A percentile compares a stretch with the other conserved stretches of the same genome.
phyloP scores from a whole-genome alignment of 2,329 filamentous ascomycete genomes.

The Cladobotryum mycophilum region DNA sequence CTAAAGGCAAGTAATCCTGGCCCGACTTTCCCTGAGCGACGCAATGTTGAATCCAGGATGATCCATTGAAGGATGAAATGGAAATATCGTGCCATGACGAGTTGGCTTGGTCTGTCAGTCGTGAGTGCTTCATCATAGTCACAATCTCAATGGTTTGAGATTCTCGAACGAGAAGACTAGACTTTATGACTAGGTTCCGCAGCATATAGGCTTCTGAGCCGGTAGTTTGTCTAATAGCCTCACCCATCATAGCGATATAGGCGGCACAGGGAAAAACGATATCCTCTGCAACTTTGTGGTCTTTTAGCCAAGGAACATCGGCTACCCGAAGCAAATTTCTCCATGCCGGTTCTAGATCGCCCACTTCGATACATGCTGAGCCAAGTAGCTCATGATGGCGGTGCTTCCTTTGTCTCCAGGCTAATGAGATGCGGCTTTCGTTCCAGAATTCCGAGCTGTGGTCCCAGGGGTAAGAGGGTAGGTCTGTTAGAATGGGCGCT shows the following conservation, averaged over 20 bases:
- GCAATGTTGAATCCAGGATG: slow-evolving; percentile 9
- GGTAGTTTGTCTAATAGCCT: slow-evolving; percentile 22
- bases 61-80: slow-evolving; percentile 11
- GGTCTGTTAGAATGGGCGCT: slow-evolving; percentile 13
- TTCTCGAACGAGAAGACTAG: slow-evolving; percentile 9
- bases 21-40: slow-evolving; percentile 8
- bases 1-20: background rate
- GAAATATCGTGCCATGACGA: slow-evolving; percentile 14
- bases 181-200: slow-evolving; percentile 10
- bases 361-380: slow-evolving; percentile 2
- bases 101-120: slow-evolving; percentile 8
- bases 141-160: slow-evolving; percentile 11
- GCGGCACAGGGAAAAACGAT: slow-evolving; percentile 33
- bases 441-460: slow-evolving; percentile 28
- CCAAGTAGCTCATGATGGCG: slow-evolving; percentile 33
- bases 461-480: slow-evolving; percentile 36
- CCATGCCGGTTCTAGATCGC: slow-evolving; percentile 15
- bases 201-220: slow-evolving; percentile 4
- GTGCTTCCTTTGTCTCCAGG: slow-evolving; percentile 26
- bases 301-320: slow-evolving; percentile 28
- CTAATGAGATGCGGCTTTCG: slow-evolving; percentile 24
- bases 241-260: slow-evolving; percentile 28
- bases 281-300: slow-evolving; percentile 29
- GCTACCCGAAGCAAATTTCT: slow-evolving; percentile 16
- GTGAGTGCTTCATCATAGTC: slow-evolving; percentile 9